Evolutionary conservation across 805 yeast genomes (phyloP).

Genomic region (Candida manassasensis): DNA sequence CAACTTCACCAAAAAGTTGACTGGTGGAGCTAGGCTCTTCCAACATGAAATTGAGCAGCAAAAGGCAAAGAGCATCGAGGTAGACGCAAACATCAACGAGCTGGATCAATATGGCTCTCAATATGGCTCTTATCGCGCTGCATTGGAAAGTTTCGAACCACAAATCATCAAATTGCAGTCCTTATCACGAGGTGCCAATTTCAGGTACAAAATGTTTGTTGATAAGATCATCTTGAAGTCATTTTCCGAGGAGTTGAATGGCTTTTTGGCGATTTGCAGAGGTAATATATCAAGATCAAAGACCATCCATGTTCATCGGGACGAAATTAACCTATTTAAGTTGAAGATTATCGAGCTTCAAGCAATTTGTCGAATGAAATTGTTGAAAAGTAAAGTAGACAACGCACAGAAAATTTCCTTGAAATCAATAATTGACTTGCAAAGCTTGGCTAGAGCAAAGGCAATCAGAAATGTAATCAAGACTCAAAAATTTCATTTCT

Average conservation of each 20-base stretch:
- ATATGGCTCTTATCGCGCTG: slow-evolving; percentile 14
- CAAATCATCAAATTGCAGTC: slow-evolving; percentile 59
- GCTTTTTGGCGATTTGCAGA: slow-evolving; percentile 48
- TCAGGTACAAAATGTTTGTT: slow-evolving; percentile 61
- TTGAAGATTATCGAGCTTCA: slow-evolving; percentile 36
- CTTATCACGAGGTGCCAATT: slow-evolving; percentile 60
- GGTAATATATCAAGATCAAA: slow-evolving; percentile 38
- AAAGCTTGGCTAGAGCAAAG: slow-evolving; percentile 41
- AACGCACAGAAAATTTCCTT: slow-evolving; percentile 13
- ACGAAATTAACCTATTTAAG: slow-evolving; percentile 24
- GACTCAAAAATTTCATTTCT: slow-evolving; percentile 9
- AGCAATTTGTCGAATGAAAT: slow-evolving; percentile 29
- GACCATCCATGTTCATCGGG: slow-evolving; percentile 32
- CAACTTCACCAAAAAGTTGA: neutral
- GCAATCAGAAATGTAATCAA: slow-evolving; percentile 20
- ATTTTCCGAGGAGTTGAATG: slow-evolving; percentile 45
- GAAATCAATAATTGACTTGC: slow-evolving; percentile 27
- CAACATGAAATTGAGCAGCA: neutral
- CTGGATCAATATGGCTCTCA: neutral
- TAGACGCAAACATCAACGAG: slow-evolving; percentile 6
- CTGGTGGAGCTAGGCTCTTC: slow-evolving; percentile 1
- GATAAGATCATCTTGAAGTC: slow-evolving; percentile 57
- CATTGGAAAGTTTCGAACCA: slow-evolving; percentile 10
- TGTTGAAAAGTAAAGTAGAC: slow-evolving; percentile 10
- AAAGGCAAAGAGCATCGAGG: neutral